These are phyloP conservation scores for Simplicillium aogashimaense DNA, from an alignment of 2,329 filamentous ascomycete genomes.

Conservation along the genomic window DNA sequence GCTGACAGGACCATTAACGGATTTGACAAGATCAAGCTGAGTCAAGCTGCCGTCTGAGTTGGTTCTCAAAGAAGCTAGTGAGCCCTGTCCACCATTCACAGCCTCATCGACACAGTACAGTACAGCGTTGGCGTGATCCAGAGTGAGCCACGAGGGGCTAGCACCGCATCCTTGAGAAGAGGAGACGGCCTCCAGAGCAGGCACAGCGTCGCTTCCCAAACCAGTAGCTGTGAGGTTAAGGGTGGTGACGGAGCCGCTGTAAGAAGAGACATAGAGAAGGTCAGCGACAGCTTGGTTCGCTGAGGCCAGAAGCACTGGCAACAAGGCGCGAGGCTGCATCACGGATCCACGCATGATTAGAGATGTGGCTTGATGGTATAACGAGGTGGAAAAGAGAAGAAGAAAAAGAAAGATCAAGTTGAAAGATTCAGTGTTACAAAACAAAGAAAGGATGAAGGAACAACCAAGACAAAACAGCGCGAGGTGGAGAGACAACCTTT, in stretches of 20 bases:
- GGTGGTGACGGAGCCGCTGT: slow-evolving; percentile 37
- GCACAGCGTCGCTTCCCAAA: slow-evolving; percentile 16
- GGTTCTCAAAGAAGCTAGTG: slow-evolving; percentile 31
- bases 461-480: too few species aligned
- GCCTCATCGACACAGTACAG: slow-evolving; percentile 56
- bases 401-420: too few species aligned
- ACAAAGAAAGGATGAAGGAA: too few species aligned
- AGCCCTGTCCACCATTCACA: slow-evolving; percentile 32
- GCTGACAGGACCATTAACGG: slow-evolving; percentile 31
- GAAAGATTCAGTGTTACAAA: too few species aligned
- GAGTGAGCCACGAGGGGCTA: slow-evolving; percentile 51
- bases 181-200: slow-evolving; percentile 27
- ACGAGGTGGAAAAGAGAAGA: too few species aligned
- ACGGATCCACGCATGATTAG: slow-evolving; percentile 1
- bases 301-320: slow-evolving; percentile 1
- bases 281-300: slow-evolving; percentile 16
- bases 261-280: slow-evolving; percentile 38
- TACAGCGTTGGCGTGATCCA: slow-evolving; percentile 35
- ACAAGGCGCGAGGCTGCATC: slow-evolving; percentile 3
- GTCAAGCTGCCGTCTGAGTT: slow-evolving; percentile 26
- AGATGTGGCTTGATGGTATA: too few species aligned
- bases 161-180: slow-evolving; percentile 36
- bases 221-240: slow-evolving; percentile 26
- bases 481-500: too few species aligned
- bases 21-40: slow-evolving; percentile 22